Evolutionary conservation across 805 yeast genomes (phyloP), one percentile per base, ranked within the genome.

Genomic region (Osmozyma mogii): DNA sequence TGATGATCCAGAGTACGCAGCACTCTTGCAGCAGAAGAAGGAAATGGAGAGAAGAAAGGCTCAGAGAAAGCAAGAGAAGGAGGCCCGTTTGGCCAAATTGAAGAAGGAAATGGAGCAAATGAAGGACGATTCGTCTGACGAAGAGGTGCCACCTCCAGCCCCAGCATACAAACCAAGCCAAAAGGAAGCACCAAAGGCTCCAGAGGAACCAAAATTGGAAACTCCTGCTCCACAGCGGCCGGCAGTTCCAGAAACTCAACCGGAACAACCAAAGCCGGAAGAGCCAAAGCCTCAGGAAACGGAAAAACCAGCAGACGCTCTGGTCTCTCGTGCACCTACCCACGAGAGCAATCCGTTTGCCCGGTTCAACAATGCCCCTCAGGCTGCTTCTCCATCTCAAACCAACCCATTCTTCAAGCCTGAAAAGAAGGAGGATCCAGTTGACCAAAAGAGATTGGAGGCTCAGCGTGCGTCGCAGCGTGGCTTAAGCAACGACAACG

Each of bases 381-480:
- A n/a, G 6, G 13, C 31, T 3, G 11, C 33, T 6, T 2, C 22
- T 5, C 33, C 33, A 5, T 24, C 35, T 11, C 49, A 38, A 27
- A 65, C 68, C 29, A 70, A 70, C 37, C 83, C 84, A 29, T 78
- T 78, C 47, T 78, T 78, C 51, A 75, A 72, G 44, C 70, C 74
- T 6, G 18, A 36, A 4, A 29, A 28, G 5, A 34, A 40, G 6
- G 57, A 45, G 7, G 42, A 53, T 4, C 45, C 43, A 2, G 56
- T 76, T 40, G 84, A 78, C 45, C 58, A 71, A 1, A 64, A 64
- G 37, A 72, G 74, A 36, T 72, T 81, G 17, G 79, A 75, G 32
- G 79, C 78, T 2, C 88, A 81, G 52, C 65, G 92, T 53, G 74
- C 70, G 16, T 72, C 83, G 6, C 89, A 82, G 50, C 65, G 88